Percentiles rank a stretch among this genome's conserved stretches.
These are phyloP conservation scores for Gnaphalium uliginosum DNA, from an alignment of 129 eudicot genomes.

Conservation along the genomic window DNA sequence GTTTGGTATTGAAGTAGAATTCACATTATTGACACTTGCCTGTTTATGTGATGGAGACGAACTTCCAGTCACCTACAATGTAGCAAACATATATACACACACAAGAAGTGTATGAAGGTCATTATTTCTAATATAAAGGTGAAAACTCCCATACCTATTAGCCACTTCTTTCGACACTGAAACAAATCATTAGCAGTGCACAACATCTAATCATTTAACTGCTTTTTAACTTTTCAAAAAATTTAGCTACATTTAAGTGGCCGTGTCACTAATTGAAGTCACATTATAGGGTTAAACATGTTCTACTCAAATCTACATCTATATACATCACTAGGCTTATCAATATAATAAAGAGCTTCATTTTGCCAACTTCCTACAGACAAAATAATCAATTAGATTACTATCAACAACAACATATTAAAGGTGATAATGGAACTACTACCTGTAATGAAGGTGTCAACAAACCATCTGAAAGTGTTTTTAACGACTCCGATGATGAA, in stretches of 20 bases:
- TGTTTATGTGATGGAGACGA: conserved; percentile 53
- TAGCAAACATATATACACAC: conserved; percentile 23
- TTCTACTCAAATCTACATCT: conserved; percentile 16
- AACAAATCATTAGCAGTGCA: background rate
- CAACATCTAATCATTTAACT: conserved; percentile 8
- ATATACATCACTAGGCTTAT: background rate
- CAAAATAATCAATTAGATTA: background rate
- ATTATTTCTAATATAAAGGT: background rate
- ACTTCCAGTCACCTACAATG: conserved; percentile 47
- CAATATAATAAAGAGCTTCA: background rate
- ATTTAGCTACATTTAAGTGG: background rate
- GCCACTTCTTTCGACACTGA: conserved; percentile 9
- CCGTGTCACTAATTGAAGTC: background rate
- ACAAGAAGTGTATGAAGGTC: background rate
- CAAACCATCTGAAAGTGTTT: conserved; percentile 49
- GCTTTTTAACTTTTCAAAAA: background rate
- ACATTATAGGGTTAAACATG: background rate
- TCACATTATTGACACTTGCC: conserved; percentile 33
- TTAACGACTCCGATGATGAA: conserved; percentile 54
- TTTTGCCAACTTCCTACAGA: conserved; percentile 7
- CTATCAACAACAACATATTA: background rate
- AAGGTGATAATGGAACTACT: conserved; percentile 8
- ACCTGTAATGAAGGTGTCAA: conserved; percentile 49
- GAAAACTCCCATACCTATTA: background rate
- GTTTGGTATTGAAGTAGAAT: conserved; percentile 46